These are phyloP conservation scores for Aspergillus sp. DNA, from an alignment of 2,329 filamentous ascomycete genomes.

Conservation along the genomic window DNA sequence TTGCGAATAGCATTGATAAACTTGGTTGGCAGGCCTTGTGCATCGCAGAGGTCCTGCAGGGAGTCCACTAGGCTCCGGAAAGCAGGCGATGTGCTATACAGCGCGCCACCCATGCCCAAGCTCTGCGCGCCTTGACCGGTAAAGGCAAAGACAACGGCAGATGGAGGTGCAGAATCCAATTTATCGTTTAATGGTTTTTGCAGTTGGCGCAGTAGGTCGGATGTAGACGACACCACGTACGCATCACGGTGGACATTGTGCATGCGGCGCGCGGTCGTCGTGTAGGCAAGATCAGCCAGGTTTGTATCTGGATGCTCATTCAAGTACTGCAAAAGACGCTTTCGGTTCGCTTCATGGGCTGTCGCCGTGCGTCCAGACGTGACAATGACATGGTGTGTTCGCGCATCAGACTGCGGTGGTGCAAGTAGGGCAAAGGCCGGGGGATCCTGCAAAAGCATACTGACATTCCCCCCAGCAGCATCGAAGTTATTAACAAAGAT, in stretches of 20 bases:
- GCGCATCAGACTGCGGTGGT: constrained; percentile 38
- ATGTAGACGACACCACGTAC: neutral
- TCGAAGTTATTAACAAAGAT: constrained; percentile 64
- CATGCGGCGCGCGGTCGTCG: constrained; percentile 57
- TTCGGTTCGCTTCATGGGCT: constrained; percentile 52
- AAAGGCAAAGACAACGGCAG: neutral
- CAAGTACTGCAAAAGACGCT: constrained; percentile 51
- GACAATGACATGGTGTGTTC: constrained; percentile 56
- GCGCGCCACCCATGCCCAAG: constrained; percentile 25
- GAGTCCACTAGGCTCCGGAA: constrained; percentile 24
- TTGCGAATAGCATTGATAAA: constrained; percentile 22
- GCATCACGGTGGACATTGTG: constrained; percentile 23
- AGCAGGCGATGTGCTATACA: constrained; percentile 25
- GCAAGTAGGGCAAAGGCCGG: neutral
- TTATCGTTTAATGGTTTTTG: neutral
- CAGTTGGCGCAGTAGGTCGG: neutral
- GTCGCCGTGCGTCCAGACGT: constrained; percentile 54
- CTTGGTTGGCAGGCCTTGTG: constrained; percentile 24
- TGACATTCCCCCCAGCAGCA: constrained; percentile 69
- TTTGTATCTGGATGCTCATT: constrained; percentile 34
- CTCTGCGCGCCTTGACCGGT: constrained; percentile 3
- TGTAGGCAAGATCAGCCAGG: constrained; percentile 61
- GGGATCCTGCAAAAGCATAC: constrained; percentile 36
- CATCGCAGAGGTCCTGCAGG: constrained; percentile 21
- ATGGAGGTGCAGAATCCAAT: neutral